phyloP scores from a whole-genome alignment of 177 flowering plant species.

The Vitis hybrid region DNA sequence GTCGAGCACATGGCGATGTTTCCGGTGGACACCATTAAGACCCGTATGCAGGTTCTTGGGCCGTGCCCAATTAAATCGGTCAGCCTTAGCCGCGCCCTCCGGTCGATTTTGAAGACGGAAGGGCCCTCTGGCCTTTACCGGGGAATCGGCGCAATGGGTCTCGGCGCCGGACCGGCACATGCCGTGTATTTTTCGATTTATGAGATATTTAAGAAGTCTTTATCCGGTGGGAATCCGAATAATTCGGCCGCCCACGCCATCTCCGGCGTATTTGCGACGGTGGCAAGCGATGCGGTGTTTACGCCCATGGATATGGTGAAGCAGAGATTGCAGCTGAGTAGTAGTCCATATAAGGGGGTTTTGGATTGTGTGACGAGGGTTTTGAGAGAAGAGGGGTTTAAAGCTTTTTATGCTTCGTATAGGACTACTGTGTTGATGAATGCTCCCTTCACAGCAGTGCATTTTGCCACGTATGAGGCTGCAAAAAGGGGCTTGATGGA shows the following conservation, averaged over 20 bases:
- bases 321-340: constrained; percentile 76
- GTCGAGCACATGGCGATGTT: constrained; percentile 93
- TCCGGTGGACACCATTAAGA: constrained; percentile 87
- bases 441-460: constrained; percentile 89
- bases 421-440: constrained; percentile 91
- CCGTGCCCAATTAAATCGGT: constrained; percentile 58
- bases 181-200: constrained; percentile 88
- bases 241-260: constrained; percentile 60
- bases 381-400: constrained; percentile 66
- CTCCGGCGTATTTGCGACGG: constrained; percentile 72
- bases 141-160: constrained; percentile 88
- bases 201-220: constrained; percentile 55
- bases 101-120: constrained; percentile 55
- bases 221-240: constrained; percentile 48
- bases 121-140: constrained; percentile 75
- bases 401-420: constrained; percentile 81
- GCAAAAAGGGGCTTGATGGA: constrained; percentile 65
- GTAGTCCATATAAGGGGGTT: constrained; percentile 63
- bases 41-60: constrained; percentile 74
- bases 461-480: constrained; percentile 81
- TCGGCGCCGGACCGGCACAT: constrained; percentile 96
- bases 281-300: constrained; percentile 80
- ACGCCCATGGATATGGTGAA: constrained; percentile 97
- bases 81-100: constrained; percentile 49
- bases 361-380: constrained; percentile 64